A percentile compares a stretch with the other conserved stretches of the same genome.
Conservation (phyloP, 78 protist species). For the Paratrimastix pyriformis region DNA sequence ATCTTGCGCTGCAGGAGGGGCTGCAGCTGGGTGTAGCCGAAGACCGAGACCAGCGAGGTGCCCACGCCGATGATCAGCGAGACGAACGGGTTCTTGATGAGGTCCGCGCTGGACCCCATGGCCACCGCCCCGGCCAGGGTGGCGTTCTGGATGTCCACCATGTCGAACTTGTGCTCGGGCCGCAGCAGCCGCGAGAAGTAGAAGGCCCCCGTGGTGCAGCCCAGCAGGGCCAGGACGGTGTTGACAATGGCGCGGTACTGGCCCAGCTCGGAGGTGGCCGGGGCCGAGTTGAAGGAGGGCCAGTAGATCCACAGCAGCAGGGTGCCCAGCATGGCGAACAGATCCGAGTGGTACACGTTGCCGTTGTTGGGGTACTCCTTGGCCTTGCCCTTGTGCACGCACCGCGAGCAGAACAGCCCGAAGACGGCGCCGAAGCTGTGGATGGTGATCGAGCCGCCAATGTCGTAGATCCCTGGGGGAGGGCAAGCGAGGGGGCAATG, state of each 20-base stretch:
- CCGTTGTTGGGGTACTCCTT: no score
- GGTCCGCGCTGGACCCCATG: background rate
- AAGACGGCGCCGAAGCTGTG: background rate
- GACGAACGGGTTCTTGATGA: no score
- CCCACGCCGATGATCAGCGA: no score
- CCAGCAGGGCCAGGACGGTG: background rate
- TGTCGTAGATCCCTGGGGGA: no score
- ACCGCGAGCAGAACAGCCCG: background rate
- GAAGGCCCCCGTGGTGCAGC: background rate
- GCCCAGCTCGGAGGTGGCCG: background rate
- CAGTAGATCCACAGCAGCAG: background rate
- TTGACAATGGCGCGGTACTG: background rate
- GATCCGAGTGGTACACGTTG: background rate
- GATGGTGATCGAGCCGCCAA: background rate
- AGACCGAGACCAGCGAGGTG: no score
- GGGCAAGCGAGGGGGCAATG: no score
- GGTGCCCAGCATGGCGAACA: no score
- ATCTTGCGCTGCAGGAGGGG: no score
- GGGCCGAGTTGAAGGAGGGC: background rate
- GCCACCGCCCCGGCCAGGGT: background rate
- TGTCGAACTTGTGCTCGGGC: background rate
- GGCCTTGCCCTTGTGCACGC: no score
- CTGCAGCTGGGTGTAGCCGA: no score
- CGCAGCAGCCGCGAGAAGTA: background rate
- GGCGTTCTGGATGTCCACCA: background rate